A percentile compares a stretch with the other conserved stretches of the same genome.
Conservation (phyloP, 805 yeast genomes). For the Saccharomycodes ludwigii region DNA sequence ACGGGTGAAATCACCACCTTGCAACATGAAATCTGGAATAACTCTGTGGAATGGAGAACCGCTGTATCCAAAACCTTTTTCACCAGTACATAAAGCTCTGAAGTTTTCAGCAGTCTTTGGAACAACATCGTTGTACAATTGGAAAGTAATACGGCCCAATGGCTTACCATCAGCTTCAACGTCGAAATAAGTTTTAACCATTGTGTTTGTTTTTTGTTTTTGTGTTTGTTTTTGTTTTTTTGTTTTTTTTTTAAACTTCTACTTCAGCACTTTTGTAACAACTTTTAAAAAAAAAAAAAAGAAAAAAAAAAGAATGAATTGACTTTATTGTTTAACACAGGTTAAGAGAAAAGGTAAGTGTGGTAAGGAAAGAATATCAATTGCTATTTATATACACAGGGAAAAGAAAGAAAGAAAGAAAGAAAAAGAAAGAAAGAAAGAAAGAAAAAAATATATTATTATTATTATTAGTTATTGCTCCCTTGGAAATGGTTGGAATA, state of each 20-base stretch:
- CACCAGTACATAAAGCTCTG: constrained; percentile 80
- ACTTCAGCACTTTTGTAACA: neutral
- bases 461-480: no score
- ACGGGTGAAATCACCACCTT: constrained; percentile 83
- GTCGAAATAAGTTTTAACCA: constrained; percentile 74
- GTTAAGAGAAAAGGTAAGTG: neutral
- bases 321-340: neutral
- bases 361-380: neutral
- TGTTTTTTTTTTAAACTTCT: constrained; percentile 1
- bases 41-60: constrained; percentile 86
- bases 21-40: constrained; percentile 92
- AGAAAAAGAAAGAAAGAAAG: no score
- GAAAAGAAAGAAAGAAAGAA: no score
- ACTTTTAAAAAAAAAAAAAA: neutral
- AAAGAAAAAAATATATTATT: no score
- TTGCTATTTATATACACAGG: no score
- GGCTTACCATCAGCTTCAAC: constrained; percentile 66
- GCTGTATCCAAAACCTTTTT: constrained; percentile 79
- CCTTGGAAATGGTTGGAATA: no score
- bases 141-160: constrained; percentile 30
- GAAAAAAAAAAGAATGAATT: neutral
- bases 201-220: constrained; percentile 12
- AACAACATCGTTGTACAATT: constrained; percentile 28
- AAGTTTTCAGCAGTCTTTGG: constrained; percentile 77
- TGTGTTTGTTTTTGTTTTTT: neutral